Evolutionary conservation across 257 asterid genomes (phyloP).

Genomic region (Rauvolfia tetraphylla): DNA sequence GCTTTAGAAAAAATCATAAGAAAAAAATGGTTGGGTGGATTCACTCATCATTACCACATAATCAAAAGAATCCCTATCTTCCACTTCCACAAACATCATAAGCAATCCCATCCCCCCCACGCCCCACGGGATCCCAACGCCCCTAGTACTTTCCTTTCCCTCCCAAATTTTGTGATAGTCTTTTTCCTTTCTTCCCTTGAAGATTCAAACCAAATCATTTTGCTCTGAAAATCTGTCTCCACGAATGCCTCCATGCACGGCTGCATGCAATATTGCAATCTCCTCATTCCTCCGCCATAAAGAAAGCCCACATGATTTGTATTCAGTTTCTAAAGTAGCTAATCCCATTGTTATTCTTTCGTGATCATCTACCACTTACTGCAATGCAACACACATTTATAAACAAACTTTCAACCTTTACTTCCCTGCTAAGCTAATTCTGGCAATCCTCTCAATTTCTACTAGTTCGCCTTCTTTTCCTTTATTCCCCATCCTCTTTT

Average conservation of each 20-base stretch:
- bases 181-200: conserved; percentile 14
- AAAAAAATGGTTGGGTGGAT: conserved; percentile 31
- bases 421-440: conserved; percentile 19
- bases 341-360: conserved; percentile 5
- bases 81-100: conserved; percentile 24
- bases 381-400: neutral
- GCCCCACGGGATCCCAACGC: neutral
- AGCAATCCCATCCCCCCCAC: too few relatives aligned
- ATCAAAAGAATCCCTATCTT: conserved; percentile 25
- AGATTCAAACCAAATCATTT: conserved; percentile 48
- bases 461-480: neutral
- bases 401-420: neutral
- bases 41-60: conserved; percentile 40
- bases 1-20: too few relatives aligned
- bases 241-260: conserved; percentile 20
- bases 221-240: conserved; percentile 53
- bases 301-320: neutral
- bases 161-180: neutral
- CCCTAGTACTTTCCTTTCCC: conserved; percentile 8
- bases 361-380: neutral
- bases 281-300: conserved; percentile 5
- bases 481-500: neutral
- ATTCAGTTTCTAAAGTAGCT: conserved; percentile 17
- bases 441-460: neutral
- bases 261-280: conserved; percentile 35